Percentiles rank a stretch among this genome's conserved stretches.
phyloP scores from a whole-genome alignment of 441 rosid genomes.

The Viola pubescens region DNA sequence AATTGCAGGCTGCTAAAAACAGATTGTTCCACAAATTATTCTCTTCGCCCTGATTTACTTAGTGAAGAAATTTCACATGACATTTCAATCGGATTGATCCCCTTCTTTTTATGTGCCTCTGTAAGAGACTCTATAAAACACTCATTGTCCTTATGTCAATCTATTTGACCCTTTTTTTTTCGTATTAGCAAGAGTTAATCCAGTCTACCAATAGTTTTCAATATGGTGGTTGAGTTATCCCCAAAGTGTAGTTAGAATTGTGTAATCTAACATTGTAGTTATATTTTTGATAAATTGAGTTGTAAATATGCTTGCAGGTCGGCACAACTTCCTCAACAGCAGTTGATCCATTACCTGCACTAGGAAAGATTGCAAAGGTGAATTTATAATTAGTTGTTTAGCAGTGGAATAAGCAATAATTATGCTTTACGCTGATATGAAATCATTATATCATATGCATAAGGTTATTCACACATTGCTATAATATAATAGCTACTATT shows the following conservation, averaged over 20 bases:
- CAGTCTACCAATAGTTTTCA: too few relatives aligned
- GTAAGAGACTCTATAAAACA: slow-evolving; percentile 31
- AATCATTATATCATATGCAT: background rate
- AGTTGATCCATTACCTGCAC: slow-evolving; percentile 57
- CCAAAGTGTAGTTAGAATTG: background rate
- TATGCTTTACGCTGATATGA: background rate
- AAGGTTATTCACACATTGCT: background rate
- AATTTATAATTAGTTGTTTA: slow-evolving; percentile 1
- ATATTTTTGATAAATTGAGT: background rate
- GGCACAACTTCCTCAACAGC: slow-evolving; percentile 94
- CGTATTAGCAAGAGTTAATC: too few relatives aligned
- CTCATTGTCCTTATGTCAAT: too few relatives aligned
- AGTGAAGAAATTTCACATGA: slow-evolving; percentile 52
- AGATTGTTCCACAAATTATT: slow-evolving; percentile 58
- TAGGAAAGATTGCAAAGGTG: slow-evolving; percentile 71
- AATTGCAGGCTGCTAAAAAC: slow-evolving; percentile 61
- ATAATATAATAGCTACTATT: background rate
- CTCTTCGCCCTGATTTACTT: slow-evolving; percentile 47
- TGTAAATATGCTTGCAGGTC: slow-evolving; percentile 39
- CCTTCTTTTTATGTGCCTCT: slow-evolving; percentile 74
- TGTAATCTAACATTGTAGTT: background rate
- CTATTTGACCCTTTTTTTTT: too few relatives aligned
- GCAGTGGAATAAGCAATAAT: slow-evolving; percentile 8
- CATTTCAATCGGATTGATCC: slow-evolving; percentile 53
- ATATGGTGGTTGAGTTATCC: too few relatives aligned